Evolutionary conservation across 2,329 filamentous ascomycete genomes (phyloP), one percentile per base, ranked within the genome.

Genomic region (Colletotrichum endophyticum): DNA sequence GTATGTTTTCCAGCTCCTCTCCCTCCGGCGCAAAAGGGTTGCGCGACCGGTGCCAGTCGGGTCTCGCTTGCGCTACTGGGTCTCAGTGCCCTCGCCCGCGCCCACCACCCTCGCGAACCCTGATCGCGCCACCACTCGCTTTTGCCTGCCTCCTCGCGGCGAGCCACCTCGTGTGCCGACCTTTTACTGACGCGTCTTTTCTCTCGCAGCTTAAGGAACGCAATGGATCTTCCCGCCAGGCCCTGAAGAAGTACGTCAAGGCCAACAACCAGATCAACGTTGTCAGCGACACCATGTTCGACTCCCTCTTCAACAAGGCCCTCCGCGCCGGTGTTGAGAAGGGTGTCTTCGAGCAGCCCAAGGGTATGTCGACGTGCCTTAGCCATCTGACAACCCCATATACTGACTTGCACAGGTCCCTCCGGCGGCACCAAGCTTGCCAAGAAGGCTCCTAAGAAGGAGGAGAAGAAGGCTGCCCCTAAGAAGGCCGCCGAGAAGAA

Each of bases 381-480:
- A 5, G 11, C 44, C 19, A 12, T 15, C n/a, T 22, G 15, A 39
- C 19, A 16, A 27, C 22, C 9, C 44, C 30, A 12, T 61, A 34
- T 78, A 62, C 76, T 84, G 66, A 84, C 63, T 34, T 12, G 22
- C 27, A 63, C 76, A 96, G 94, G 94, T 82, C 91, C 95, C 76
- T 98, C 96, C 79, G 96, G 96, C 77, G 94, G 95, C 80, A 95
- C 97, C 87, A 98, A 98, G 94, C 93, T 98, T 77, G 94, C 94
- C 76, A 96, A 96, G 93, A 79, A 83, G 27, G 84, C 85, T 79
- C 80, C 84, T 69, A 87, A 87, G 84, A 84, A 84, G 82, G 82
- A 82, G 71, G 84, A 84, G 82, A 78, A 79, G 72, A 85, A 84
- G 82, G 79, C 81, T 62, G 83, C 79, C 56, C 81, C 80, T 57